Evolutionary conservation across 73 alveolate species (phyloP).

Genomic region (Urostyla sp.): DNA sequence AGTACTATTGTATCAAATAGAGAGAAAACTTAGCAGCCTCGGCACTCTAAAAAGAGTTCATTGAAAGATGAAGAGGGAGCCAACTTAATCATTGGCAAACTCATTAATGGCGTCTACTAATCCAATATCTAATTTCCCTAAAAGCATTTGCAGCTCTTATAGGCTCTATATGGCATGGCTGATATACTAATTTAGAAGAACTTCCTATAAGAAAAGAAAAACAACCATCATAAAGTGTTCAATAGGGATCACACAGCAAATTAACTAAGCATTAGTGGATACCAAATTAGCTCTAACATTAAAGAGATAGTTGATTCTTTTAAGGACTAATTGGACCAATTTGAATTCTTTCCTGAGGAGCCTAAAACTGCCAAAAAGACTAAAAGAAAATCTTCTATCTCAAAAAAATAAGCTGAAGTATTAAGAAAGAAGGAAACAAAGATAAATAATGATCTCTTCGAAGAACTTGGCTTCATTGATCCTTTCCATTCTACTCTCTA

Average conservation of each 20-base stretch:
- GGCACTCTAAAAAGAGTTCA: no score
- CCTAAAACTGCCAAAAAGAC: background rate
- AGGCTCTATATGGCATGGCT: conserved; percentile 50
- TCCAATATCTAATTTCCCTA: background rate
- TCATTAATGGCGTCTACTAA: background rate
- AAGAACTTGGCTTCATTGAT: conserved; percentile 26
- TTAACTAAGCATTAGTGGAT: background rate
- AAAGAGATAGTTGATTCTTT: background rate
- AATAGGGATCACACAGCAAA: conserved; percentile 28
- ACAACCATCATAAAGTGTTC: conserved; percentile 41
- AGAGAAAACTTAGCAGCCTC: background rate
- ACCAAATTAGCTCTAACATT: background rate
- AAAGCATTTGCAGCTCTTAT: background rate
- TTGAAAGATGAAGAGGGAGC: background rate
- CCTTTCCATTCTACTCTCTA: conserved; percentile 22
- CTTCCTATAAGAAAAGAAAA: conserved; percentile 38
- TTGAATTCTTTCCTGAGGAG: conserved; percentile 43
- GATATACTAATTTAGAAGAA: conserved; percentile 46
- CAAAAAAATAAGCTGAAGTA: background rate
- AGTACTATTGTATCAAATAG: background rate
- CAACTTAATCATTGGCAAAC: background rate
- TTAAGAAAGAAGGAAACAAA: background rate
- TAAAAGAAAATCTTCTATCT: background rate
- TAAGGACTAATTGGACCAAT: background rate
- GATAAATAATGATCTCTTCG: background rate